Conservation (phyloP, 2,329 filamentous ascomycete genomes). For the Cytospora paraplurivora region DNA sequence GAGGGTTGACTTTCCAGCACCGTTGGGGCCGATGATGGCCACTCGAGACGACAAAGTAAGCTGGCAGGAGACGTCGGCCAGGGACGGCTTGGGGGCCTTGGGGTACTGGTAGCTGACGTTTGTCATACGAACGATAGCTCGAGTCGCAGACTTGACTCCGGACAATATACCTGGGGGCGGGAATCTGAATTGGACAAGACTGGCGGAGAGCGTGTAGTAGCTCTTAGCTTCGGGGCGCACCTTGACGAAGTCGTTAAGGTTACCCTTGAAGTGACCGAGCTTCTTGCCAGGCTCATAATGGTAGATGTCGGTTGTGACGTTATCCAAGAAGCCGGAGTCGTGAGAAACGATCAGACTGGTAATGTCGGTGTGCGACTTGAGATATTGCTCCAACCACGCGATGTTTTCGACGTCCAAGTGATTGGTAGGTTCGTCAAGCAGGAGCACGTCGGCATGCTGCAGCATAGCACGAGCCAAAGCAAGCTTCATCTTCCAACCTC, state of each 20-base stretch:
- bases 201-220: constrained; percentile 93
- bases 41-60: constrained; percentile 88
- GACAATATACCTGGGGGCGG: constrained; percentile 90
- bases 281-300: constrained; percentile 98
- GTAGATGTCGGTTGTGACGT: constrained; percentile 97
- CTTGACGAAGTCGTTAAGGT: constrained; percentile 81
- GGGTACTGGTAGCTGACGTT: constrained; percentile 94
- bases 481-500: constrained; percentile 99
- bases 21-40: constrained; percentile 95
- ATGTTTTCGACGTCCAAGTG: constrained; percentile 96
- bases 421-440: constrained; percentile 98
- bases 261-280: constrained; percentile 81
- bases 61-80: constrained; percentile 83
- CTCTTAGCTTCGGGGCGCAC: constrained; percentile 92
- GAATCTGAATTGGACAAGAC: constrained; percentile 95
- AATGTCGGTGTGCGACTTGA: constrained; percentile 94
- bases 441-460: constrained; percentile 90
- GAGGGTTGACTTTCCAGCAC: constrained; percentile 96
- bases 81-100: constrained; percentile 82
- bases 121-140: constrained; percentile 92
- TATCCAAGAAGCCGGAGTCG: constrained; percentile 96
- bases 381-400: constrained; percentile 92
- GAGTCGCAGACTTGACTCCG: constrained; percentile 92
- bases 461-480: constrained; percentile 95
- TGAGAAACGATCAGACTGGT: constrained; percentile 97